A percentile compares a stretch with the other conserved stretches of the same genome.
Evolutionary conservation across 1,284 basidiomycete species (phyloP).

Genomic region (Earliella scabrosa): DNA sequence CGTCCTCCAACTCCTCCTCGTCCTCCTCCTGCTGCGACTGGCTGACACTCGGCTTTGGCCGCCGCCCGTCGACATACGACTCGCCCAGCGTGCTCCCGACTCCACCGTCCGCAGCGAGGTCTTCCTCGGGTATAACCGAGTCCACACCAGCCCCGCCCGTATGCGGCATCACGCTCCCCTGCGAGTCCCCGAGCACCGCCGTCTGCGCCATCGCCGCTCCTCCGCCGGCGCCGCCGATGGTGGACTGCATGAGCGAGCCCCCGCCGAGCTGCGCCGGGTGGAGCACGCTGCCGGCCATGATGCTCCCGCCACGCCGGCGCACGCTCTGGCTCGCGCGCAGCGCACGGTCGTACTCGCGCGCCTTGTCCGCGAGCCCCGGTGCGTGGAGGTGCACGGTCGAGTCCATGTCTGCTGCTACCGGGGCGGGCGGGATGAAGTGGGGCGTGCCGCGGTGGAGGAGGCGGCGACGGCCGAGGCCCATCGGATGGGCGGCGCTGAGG

Average conservation of each 20-base stretch:
- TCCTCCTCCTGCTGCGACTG: constrained; percentile 62
- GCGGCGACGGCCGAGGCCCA: constrained; percentile 32
- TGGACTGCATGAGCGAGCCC: constrained; percentile 45
- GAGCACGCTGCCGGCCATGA: constrained; percentile 44
- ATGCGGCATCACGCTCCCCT: constrained; percentile 49
- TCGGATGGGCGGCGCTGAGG: constrained; percentile 48
- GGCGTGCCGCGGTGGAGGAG: constrained; percentile 20
- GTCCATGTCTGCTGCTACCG: constrained; percentile 22
- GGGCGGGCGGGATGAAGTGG: constrained; percentile 7
- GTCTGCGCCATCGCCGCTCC: constrained; percentile 63
- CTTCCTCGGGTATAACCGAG: constrained; percentile 46
- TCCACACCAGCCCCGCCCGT: constrained; percentile 15
- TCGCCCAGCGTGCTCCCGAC: constrained; percentile 66
- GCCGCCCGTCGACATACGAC: constrained; percentile 64
- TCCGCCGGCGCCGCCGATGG: constrained; percentile 38
- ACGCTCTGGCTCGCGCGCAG: constrained; percentile 66
- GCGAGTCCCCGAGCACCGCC: constrained; percentile 72
- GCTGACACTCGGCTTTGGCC: constrained; percentile 42
- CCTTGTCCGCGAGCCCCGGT: constrained; percentile 53
- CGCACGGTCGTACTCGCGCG: constrained; percentile 75
- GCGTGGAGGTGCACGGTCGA: constrained; percentile 35
- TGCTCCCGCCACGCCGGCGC: constrained; percentile 37
- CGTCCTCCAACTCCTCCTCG: constrained; percentile 57
- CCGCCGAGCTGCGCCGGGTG: constrained; percentile 26
- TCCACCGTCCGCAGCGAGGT: constrained; percentile 54